Evolutionary conservation across 2,329 filamentous ascomycete genomes (phyloP).

Genomic region (Aspergillus hiratsukae): DNA sequence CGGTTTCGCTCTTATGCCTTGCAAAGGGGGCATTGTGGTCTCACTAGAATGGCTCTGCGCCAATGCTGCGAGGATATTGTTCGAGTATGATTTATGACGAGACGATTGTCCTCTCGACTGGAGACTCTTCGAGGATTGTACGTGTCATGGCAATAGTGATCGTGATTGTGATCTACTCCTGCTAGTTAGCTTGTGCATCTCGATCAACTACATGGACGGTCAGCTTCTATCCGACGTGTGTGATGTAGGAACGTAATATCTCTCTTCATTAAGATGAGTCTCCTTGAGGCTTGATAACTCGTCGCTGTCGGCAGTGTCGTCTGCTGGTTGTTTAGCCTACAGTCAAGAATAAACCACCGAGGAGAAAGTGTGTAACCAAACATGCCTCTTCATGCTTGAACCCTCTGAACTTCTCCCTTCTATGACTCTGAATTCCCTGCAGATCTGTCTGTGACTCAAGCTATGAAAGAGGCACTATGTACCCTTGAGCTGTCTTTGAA

Average conservation of each 20-base stretch:
- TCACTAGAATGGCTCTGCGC: neutral
- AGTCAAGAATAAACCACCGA: neutral
- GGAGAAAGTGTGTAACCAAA: neutral
- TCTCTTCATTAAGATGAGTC: neutral
- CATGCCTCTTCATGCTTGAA: neutral
- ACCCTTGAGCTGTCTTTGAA: no score
- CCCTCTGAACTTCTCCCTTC: neutral
- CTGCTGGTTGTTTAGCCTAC: neutral
- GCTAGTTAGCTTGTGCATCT: neutral
- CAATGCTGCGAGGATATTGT: neutral
- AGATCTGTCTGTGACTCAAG: neutral
- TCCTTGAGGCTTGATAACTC: neutral
- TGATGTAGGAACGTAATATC: neutral
- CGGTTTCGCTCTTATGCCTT: neutral
- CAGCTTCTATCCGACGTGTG: neutral
- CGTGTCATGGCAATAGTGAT: neutral
- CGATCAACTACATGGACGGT: neutral
- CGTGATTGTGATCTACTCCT: neutral
- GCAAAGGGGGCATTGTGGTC: slow-evolving; percentile 1
- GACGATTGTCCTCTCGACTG: neutral
- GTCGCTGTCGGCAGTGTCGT: neutral
- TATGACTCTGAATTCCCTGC: neutral
- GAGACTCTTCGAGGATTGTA: neutral
- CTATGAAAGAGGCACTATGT: neutral
- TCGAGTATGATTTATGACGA: neutral